Base-by-base conservation (phyloP, 75 land plant species). In the Pinus tabuliformis region DNA sequence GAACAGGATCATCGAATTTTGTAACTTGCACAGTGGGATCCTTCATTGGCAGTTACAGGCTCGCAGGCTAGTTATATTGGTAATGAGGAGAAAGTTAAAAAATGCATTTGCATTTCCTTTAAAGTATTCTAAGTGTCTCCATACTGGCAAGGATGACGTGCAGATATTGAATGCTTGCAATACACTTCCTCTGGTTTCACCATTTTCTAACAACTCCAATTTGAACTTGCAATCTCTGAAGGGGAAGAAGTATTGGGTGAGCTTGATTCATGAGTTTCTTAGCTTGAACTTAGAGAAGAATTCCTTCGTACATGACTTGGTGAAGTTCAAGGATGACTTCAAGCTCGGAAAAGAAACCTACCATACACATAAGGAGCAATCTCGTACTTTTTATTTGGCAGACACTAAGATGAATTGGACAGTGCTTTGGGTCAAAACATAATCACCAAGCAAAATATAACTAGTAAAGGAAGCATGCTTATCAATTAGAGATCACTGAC, bases 251-350 rank as follows among this genome's bases (percentile, higher is more conserved):
- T 89, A 87, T 63, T 78, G 93, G 63, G 91, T 91, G 37, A 91
- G 95, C 14, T 65, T 89, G 21, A 52, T 96, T 21, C 97, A 96
- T 52, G 97, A 96, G 83, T 80, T 96, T 57, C 70, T 96, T 84
- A 87, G 87, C 78, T 78, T 96, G 80, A 96, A 97, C 15, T 73
- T 93, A 78, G 95, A 93, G 85, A 96, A 96, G 71, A 83, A 83
- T 62, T 82, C 93, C 9, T 81, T 70, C 17, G 87, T 91, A 18
- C 98, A 96, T 72, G 89, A 93, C 64, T 81, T 96, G 2, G 87
- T 91, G 71, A 93, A 96, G 79, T 93, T 96, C 65, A 90, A 90
- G 81, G 91, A 91, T 73, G 99, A 96, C 70, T 87, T 89, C 68
- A 78, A 86, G 75, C 87, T 96, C 65, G 90, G 92, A 28, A 87